Evolutionary conservation across 495 filamentous ascomycete species (phyloP).

Genomic region (Viridothelium virens): DNA sequence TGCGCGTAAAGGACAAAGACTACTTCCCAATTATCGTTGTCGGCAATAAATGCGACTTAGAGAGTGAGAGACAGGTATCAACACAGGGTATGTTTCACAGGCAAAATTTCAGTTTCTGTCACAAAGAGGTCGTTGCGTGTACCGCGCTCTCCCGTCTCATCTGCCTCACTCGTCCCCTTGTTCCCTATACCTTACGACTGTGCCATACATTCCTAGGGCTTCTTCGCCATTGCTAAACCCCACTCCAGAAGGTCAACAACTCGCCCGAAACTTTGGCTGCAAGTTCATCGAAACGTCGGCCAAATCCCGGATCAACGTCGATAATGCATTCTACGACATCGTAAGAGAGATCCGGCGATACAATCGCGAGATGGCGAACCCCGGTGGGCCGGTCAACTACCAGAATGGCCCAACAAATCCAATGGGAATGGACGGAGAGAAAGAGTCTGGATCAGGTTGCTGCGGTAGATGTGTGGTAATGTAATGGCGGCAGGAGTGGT

Average conservation of each 20-base stretch:
- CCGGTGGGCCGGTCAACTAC: constrained; percentile 52
- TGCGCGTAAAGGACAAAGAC: constrained; percentile 97
- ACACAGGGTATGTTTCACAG: constrained; percentile 63
- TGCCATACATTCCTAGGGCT: not conserved
- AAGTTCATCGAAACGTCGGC: constrained; percentile 99
- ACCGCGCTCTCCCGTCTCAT: not conserved
- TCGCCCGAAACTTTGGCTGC: constrained; percentile 83
- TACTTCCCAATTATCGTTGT: constrained; percentile 99
- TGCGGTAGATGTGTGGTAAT: constrained; percentile 73
- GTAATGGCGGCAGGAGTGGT: constrained; percentile 44
- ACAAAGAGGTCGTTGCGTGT: not conserved
- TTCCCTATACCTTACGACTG: constrained; percentile 26
- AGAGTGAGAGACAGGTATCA: constrained; percentile 79
- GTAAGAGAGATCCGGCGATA: constrained; percentile 95
- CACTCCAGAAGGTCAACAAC: constrained; percentile 70
- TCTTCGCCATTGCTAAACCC: not conserved
- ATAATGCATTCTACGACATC: constrained; percentile 96
- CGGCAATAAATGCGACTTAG: constrained; percentile 99
- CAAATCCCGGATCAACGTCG: constrained; percentile 95
- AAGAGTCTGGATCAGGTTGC: constrained; percentile 72
- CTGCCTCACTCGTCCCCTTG: not conserved
- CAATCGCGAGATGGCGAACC: constrained; percentile 93
- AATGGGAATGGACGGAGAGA: constrained; percentile 68
- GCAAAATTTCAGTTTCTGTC: too few relatives aligned
- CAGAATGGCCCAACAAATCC: constrained; percentile 55